Percentiles rank a stretch among this genome's conserved stretches.
These are phyloP conservation scores for Suillus sp. DNA, from an alignment of 768 basidiomycete genomes.

Conservation along the genomic window DNA sequence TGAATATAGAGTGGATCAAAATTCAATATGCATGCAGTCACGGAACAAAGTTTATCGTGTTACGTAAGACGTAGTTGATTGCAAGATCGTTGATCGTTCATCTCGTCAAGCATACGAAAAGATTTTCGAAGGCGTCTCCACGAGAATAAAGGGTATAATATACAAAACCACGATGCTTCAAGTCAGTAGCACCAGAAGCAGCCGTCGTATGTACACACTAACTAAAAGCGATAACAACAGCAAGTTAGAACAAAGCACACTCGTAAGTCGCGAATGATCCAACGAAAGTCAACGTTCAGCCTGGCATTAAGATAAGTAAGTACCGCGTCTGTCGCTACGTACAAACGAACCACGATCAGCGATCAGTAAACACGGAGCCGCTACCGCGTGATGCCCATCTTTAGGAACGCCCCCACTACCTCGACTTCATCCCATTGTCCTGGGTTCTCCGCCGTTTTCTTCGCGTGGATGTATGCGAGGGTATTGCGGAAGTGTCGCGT, in stretches of 20 bases:
- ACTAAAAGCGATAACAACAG: conserved; percentile 9
- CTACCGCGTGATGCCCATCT: conserved; percentile 79
- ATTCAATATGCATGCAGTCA: neutral
- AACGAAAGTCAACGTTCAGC: conserved; percentile 1
- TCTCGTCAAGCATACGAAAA: too few relatives aligned
- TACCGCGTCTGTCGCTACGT: neutral
- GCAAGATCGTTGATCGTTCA: neutral
- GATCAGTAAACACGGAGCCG: neutral
- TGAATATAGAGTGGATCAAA: conserved; percentile 20
- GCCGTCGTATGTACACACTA: conserved; percentile 5
- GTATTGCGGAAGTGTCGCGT: conserved; percentile 92
- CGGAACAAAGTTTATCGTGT: neutral
- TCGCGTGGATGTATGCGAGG: conserved; percentile 74
- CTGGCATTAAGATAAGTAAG: neutral
- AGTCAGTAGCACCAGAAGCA: neutral
- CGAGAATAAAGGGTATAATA: conserved; percentile 1
- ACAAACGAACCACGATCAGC: conserved; percentile 1
- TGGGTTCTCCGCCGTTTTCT: conserved; percentile 50
- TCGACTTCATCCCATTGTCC: conserved; percentile 85
- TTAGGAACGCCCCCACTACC: conserved; percentile 82
- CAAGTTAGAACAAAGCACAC: conserved; percentile 7
- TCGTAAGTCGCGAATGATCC: neutral
- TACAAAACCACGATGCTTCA: neutral
- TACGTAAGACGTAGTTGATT: neutral
- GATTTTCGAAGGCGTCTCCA: neutral